These are phyloP conservation scores for Fraxinus americana DNA, from an alignment of 257 asterid genomes.

Conservation along the genomic window DNA sequence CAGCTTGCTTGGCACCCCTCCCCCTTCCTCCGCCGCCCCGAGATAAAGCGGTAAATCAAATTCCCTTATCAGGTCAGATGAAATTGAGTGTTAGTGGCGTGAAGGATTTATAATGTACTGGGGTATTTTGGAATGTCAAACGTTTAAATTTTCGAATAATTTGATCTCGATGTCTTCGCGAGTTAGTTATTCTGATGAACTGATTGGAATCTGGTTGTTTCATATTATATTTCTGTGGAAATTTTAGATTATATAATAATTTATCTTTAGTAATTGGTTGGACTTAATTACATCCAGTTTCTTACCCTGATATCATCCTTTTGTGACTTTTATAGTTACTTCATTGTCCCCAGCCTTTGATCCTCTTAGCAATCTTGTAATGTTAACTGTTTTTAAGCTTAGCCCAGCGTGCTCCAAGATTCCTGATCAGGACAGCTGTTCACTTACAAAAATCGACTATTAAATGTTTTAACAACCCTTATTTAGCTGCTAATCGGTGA, in stretches of 20 bases:
- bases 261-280: not conserved
- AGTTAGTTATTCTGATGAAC: not conserved
- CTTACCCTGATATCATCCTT: not conserved
- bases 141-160: not conserved
- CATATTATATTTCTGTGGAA: not conserved
- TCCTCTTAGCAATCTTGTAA: not conserved
- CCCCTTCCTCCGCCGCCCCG: slow-evolving; percentile 27
- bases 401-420: not conserved
- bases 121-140: not conserved
- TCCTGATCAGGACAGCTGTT: not conserved
- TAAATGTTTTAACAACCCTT: too few species aligned
- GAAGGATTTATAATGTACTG: not conserved
- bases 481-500: not conserved
- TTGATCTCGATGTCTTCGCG: not conserved
- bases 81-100: not conserved
- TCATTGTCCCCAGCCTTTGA: too few species aligned
- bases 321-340: too few species aligned
- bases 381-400: not conserved
- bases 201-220: not conserved
- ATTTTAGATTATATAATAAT: not conserved
- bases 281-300: not conserved
- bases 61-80: slow-evolving; percentile 9
- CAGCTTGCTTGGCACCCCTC: slow-evolving; percentile 65
- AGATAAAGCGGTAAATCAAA: not conserved
- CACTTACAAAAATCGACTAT: too few species aligned